A percentile compares a stretch with the other conserved stretches of the same genome.
Conservation (phyloP, 306 rosid genomes). For the Spatholobus suberectus region DNA sequence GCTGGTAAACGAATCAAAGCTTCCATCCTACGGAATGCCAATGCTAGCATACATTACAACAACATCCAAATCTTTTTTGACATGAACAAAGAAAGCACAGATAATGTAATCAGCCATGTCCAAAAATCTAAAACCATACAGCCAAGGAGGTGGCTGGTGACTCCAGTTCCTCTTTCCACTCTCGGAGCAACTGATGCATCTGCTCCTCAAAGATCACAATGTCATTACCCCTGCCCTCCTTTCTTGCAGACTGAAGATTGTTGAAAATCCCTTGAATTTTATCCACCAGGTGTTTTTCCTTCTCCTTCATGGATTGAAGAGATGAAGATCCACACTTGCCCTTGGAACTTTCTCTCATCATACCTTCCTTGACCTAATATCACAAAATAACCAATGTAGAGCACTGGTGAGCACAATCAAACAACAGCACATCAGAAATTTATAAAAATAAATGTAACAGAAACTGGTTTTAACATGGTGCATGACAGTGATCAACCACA, state of each 20-base stretch:
- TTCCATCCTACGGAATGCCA: conserved; percentile 69
- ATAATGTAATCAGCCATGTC: not conserved
- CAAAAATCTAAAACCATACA: conserved; percentile 40
- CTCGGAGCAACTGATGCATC: conserved; percentile 89
- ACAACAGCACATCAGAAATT: not conserved
- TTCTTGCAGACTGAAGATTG: conserved; percentile 83
- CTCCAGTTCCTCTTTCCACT: conserved; percentile 89
- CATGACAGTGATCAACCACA: conserved; percentile 22
- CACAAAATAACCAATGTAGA: not conserved
- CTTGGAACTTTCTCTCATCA: conserved; percentile 70
- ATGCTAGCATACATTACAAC: conserved; percentile 42
- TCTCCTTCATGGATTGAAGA: conserved; percentile 75
- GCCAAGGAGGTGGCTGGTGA: conserved; percentile 83
- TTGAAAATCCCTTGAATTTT: conserved; percentile 80
- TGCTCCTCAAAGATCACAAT: conserved; percentile 76
- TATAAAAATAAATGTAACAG: not conserved
- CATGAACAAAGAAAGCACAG: not conserved
- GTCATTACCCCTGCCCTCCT: conserved; percentile 76
- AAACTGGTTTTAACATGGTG: not conserved
- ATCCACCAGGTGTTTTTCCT: conserved; percentile 80
- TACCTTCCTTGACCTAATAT: conserved; percentile 33
- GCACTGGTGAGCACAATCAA: not conserved
- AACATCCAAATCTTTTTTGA: conserved; percentile 31
- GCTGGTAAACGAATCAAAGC: conserved; percentile 76
- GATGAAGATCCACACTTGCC: conserved; percentile 73